Evolutionary conservation across 805 yeast species (phyloP).

Genomic region (Maudiozyma pseudohumilis): DNA sequence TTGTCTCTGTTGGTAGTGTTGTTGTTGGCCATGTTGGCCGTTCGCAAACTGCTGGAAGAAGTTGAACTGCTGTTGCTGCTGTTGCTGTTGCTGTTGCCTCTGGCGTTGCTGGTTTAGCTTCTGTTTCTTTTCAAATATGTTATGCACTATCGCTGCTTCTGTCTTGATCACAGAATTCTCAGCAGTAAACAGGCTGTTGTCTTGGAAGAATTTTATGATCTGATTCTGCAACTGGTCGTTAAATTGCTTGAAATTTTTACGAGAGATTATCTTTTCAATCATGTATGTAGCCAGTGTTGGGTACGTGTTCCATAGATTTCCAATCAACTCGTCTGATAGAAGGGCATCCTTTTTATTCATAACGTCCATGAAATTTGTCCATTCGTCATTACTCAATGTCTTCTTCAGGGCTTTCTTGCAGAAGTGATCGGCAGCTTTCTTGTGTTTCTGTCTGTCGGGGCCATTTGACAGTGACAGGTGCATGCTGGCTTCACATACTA

Average conservation of each 20-base stretch:
- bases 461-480: not conserved
- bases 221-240: slow-evolving; percentile 8
- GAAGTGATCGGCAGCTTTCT: slow-evolving; percentile 4
- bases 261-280: slow-evolving; percentile 11
- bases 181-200: slow-evolving; percentile 13
- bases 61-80: slow-evolving; percentile 36
- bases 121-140: slow-evolving; percentile 10
- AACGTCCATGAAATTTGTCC: slow-evolving; percentile 6
- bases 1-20: slow-evolving; percentile 14
- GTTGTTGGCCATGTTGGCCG: slow-evolving; percentile 26
- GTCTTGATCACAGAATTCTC: slow-evolving; percentile 11
- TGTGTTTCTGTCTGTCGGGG: not conserved
- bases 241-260: slow-evolving; percentile 6
- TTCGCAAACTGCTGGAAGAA: slow-evolving; percentile 19
- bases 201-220: slow-evolving; percentile 17
- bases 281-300: slow-evolving; percentile 23
- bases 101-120: not conserved
- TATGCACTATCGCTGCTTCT: slow-evolving; percentile 30
- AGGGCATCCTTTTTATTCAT: slow-evolving; percentile 7
- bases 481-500: slow-evolving; percentile 19
- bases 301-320: slow-evolving; percentile 20
- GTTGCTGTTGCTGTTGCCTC: slow-evolving; percentile 32
- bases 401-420: slow-evolving; percentile 17
- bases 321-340: slow-evolving; percentile 14
- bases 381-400: slow-evolving; percentile 12